Evolutionary conservation across 2,329 filamentous ascomycete species (phyloP).

Genomic region (Eutypa lata): DNA sequence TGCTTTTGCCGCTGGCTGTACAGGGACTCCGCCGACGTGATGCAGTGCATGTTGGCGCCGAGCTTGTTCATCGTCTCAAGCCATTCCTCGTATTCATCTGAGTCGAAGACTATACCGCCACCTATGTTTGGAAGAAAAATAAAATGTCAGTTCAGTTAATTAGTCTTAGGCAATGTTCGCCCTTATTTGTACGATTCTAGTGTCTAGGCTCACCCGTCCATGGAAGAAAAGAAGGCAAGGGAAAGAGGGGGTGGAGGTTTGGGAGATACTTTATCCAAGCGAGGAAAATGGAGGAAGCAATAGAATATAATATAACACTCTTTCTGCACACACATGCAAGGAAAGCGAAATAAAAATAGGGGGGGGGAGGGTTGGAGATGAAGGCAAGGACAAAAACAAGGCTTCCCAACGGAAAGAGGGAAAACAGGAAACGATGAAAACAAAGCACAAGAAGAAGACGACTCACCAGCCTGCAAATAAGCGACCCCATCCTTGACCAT

Average conservation of each 20-base stretch:
- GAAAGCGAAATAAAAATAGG: too few species aligned
- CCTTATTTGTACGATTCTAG: too few species aligned
- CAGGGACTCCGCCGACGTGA: conserved; percentile 76
- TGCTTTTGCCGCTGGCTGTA: conserved; percentile 38
- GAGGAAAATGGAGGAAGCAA: too few species aligned
- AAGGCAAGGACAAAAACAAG: neutral
- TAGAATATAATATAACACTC: too few species aligned
- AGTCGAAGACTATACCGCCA: conserved; percentile 92
- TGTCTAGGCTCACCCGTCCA: too few species aligned
- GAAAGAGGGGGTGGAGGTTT: neutral
- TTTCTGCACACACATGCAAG: too few species aligned
- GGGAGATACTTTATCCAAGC: too few species aligned
- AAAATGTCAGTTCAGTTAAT: too few species aligned
- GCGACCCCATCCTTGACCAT: conserved; percentile 85
- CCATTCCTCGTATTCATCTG: conserved; percentile 86
- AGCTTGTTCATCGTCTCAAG: conserved; percentile 96
- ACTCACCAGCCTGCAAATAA: conserved; percentile 76
- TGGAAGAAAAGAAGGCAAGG: neutral
- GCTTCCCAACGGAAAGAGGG: too few species aligned
- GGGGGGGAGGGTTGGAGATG: too few species aligned
- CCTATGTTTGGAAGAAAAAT: conserved; percentile 44
- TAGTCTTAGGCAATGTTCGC: too few species aligned
- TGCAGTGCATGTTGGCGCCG: conserved; percentile 83
- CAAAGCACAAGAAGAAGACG: neutral
- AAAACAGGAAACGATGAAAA: neutral